Evolutionary conservation across 2,329 filamentous ascomycete species (phyloP).

Genomic region (Colletotrichum karsti): DNA sequence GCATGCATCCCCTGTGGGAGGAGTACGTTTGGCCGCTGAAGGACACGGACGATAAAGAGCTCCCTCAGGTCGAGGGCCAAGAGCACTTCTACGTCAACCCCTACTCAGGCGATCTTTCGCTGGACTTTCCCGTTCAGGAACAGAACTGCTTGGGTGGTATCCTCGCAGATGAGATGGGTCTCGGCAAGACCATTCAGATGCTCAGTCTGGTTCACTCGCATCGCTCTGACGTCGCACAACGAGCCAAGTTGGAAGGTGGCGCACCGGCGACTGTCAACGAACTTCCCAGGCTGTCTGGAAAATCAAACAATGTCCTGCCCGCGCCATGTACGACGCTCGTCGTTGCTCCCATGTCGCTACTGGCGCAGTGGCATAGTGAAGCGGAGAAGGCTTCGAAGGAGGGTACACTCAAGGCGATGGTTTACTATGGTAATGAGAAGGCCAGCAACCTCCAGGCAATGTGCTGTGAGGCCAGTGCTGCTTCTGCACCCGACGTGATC

Average conservation of each 20-base stretch:
- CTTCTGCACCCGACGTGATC: slow-evolving; percentile 84
- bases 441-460: slow-evolving; percentile 78
- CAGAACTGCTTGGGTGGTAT: slow-evolving; percentile 95
- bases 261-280: slow-evolving; percentile 59
- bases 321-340: slow-evolving; percentile 93
- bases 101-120: slow-evolving; percentile 91
- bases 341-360: slow-evolving; percentile 93
- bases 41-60: slow-evolving; percentile 83
- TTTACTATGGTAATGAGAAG: slow-evolving; percentile 95
- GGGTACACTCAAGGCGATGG: slow-evolving; percentile 82
- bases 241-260: slow-evolving; percentile 41
- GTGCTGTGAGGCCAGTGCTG: slow-evolving; percentile 78
- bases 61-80: slow-evolving; percentile 72
- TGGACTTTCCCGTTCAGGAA: slow-evolving; percentile 92
- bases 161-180: slow-evolving; percentile 95
- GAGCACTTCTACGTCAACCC: slow-evolving; percentile 93
- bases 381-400: slow-evolving; percentile 88
- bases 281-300: slow-evolving; percentile 69
- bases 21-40: slow-evolving; percentile 90
- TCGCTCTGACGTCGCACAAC: slow-evolving; percentile 62
- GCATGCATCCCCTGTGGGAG: slow-evolving; percentile 98
- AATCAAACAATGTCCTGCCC: slow-evolving; percentile 63
- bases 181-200: slow-evolving; percentile 99
- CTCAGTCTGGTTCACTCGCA: slow-evolving; percentile 91
- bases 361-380: slow-evolving; percentile 98